Percentiles rank a stretch among this genome's conserved stretches.
Conservation (phyloP, 352 stramenopile genomes). For the Globisporangium solare region DNA sequence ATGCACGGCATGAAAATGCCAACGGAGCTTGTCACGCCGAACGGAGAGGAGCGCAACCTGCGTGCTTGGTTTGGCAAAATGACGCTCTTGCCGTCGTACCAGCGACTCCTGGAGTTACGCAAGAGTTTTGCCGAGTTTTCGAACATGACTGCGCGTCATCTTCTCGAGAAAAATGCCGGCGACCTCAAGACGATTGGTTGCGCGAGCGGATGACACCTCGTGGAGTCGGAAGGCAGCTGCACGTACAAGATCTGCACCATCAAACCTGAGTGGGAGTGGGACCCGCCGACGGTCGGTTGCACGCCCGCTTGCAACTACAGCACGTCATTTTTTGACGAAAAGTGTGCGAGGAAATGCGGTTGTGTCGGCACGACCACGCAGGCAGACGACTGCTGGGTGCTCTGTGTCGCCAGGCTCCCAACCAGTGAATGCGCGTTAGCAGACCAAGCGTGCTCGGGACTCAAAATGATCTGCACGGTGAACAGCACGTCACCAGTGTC, state of each 20-base stretch:
- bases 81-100: conserved; percentile 43
- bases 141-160: conserved; percentile 32
- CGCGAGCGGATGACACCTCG: conserved; percentile 30
- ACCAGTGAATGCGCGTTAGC: conserved; percentile 14
- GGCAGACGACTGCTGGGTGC: conserved; percentile 50
- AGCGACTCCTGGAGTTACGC: conserved; percentile 28
- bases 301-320: too few relatives aligned
- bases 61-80: conserved; percentile 64
- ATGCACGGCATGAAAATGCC: conserved; percentile 64
- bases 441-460: too few relatives aligned
- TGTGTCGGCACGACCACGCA: conserved; percentile 12
- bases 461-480: too few relatives aligned
- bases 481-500: too few relatives aligned
- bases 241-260: conserved; percentile 26
- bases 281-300: neutral
- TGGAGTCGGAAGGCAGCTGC: conserved; percentile 34
- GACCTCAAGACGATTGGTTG: conserved; percentile 41
- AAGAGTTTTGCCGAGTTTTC: conserved; percentile 34
- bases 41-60: conserved; percentile 21
- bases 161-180: conserved; percentile 17
- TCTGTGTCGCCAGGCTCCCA: conserved; percentile 29
- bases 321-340: too few relatives aligned
- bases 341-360: conserved; percentile 3
- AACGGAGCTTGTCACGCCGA: conserved; percentile 10
- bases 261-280: conserved; percentile 22